Evolutionary conservation across 2,329 filamentous ascomycete genomes (phyloP), one percentile per base, ranked within the genome.

Genomic region (Aureobasidium mangrovei): DNA sequence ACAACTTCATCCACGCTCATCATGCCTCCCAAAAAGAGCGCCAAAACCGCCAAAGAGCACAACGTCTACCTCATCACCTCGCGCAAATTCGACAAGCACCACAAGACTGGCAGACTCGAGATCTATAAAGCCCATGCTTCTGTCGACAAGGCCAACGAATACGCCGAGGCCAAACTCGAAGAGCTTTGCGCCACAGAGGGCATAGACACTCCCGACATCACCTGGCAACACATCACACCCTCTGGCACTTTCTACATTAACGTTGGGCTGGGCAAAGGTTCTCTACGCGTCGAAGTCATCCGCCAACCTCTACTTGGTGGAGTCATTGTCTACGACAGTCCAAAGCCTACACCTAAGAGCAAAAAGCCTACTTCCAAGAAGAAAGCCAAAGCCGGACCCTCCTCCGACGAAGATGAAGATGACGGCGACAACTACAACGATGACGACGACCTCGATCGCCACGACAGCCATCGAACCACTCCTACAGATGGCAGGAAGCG

Each of bases 121-220:
- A 9, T 53, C 32, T 44, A 53, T 28, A 39, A 53, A 53, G 49
- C 40, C 40, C 40, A 40, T 12, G 26, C 49, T 1, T 53, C 49
- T 4, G 39, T 44, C n/a, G 49, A 53, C 49, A 31, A 53, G n/a
- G 49, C 49, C 31, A 53, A 53, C 12, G 49, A 53, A 4, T 53
- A 43, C n/a, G 39, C 35, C 9, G 39, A 24, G 4, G 40, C 39
- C 32, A 43, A 43, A 24, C 31, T 36, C 24, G 49, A 53, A n/a
- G 49, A 44, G 26, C 31, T 53, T 24, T 35, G 35, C 18, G 29
- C 31, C 10, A 6, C 3, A 7, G 28, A 43, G 3, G 40, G 31
- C 32, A 31, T 43, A 5, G 49, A 44, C 2, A 12, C 24, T 9
- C 39, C 40, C 7, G n/a, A 36, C 4, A 31, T 31, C 3, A 43